Percentiles rank a stretch among this genome's conserved stretches.
phyloP scores from a whole-genome alignment of 2,329 filamentous ascomycete species.

The Exophiala sp. region DNA sequence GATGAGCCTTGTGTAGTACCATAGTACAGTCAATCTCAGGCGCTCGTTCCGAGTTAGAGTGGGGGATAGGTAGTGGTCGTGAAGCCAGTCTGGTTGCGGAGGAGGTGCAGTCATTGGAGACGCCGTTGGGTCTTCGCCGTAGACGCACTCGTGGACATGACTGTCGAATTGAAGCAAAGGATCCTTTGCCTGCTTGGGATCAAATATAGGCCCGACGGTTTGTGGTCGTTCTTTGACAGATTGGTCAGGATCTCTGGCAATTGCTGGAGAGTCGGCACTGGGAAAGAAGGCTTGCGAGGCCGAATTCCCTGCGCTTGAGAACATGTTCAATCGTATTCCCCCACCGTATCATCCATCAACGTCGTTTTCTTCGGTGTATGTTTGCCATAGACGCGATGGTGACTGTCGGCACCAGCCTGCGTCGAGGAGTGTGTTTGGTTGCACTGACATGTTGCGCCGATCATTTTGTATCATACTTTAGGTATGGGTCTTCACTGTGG shows the following conservation, averaged over 20 bases:
- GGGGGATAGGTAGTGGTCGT: conserved; percentile 36
- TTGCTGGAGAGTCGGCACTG: not conserved
- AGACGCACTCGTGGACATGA: not conserved
- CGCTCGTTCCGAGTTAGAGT: conserved; percentile 37
- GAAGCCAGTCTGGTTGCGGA: conserved; percentile 19
- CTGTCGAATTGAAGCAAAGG: not conserved
- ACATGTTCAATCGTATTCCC: not conserved
- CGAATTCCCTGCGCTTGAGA: not conserved
- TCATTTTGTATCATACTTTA: not conserved
- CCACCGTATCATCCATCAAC: not conserved
- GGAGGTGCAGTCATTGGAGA: not conserved
- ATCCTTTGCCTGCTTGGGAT: not conserved
- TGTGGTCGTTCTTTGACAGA: not conserved
- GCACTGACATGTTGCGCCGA: not conserved
- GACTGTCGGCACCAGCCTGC: not conserved
- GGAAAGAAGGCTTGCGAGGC: not conserved
- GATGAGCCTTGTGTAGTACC: conserved; percentile 44
- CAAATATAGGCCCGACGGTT: not conserved
- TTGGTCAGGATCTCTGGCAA: not conserved
- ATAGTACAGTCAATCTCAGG: conserved; percentile 39
- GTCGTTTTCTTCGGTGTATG: not conserved
- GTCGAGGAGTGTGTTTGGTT: not conserved
- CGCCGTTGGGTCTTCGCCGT: not conserved
- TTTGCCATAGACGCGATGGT: not conserved
- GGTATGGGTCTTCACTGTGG: not conserved